Evolutionary conservation across 2,329 filamentous ascomycete genomes (phyloP).

Genomic region (Cercospora janseana): DNA sequence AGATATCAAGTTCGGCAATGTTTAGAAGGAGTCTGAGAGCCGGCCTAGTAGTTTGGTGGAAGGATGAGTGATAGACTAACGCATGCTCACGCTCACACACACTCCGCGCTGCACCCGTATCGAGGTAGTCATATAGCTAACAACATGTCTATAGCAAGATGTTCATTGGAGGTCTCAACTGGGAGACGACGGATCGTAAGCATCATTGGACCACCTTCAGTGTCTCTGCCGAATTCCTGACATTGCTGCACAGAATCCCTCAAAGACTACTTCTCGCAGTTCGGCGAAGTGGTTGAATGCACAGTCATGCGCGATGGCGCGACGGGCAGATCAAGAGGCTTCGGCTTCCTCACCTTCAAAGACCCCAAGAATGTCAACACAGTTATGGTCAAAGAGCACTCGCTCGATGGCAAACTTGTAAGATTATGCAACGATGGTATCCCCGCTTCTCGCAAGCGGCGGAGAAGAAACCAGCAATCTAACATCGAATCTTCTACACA

Average conservation of each 20-base stretch:
- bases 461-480: constrained; percentile 21
- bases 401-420: constrained; percentile 97
- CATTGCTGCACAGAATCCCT: constrained; percentile 69
- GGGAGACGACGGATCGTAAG: constrained; percentile 98
- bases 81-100: constrained; percentile 23
- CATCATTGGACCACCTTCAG: constrained; percentile 21
- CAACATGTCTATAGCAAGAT: constrained; percentile 71
- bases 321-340: constrained; percentile 89
- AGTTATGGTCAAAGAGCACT: constrained; percentile 99
- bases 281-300: constrained; percentile 94
- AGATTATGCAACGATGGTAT: constrained; percentile 42
- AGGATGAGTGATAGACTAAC: constrained; percentile 1
- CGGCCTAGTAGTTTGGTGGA: neutral
- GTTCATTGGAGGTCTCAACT: constrained; percentile 98
- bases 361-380: constrained; percentile 97
- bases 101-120: constrained; percentile 15
- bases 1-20: too few species aligned
- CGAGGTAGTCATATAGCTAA: constrained; percentile 24
- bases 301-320: constrained; percentile 99
- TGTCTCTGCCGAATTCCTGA: constrained; percentile 30
- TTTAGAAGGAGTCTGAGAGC: too few species aligned
- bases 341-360: constrained; percentile 96
- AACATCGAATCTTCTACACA: constrained; percentile 40
- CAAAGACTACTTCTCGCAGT: constrained; percentile 95
- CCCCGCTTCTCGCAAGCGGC: constrained; percentile 1